Base-by-base conservation (phyloP, 1,284 basidiomycete species). In the Puccinia novopanici region DNA sequence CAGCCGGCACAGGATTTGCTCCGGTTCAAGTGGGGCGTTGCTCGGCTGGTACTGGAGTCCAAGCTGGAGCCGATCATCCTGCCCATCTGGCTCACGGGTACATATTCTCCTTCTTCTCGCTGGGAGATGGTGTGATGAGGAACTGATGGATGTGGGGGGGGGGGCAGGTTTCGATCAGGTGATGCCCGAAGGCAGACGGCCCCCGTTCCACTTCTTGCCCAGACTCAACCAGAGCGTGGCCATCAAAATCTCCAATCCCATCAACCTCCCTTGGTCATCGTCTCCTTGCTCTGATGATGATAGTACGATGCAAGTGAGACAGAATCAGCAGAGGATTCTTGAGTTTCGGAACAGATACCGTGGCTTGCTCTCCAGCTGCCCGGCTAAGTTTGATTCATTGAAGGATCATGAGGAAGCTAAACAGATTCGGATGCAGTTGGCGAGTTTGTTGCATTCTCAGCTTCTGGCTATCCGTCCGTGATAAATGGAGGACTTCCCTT, bases 11-110 rank as follows among this genome's bases (percentile, higher is more conserved):
- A 92, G 12, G 87, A 88, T 59, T 85, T 98, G 81, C 88, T 91
- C 8, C 88, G 93, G 65, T 98, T 99, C 87, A 97, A 97, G 88
- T 99, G 96, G 97, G 97, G 96, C 80, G 88, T 98, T 91, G 94
- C 85, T 86, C 92, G 92, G 37, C 81, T 77, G 52, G 63, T 68
- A 27, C 52, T 77, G 5, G 75, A 77, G 61, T 45, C 75, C 10
- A 40, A 48, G 52, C 74, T 54, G 19, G 30, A 52, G 83, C 34
- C 82, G 84, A 70, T 84, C 84, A 54, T 75, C 83, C 17, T 73
- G 67, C 48, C 59, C 74, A 59, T 75, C 34, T 45, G 22, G 48
- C 30, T 57, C 34, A 50, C 30, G 30, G 57, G 76, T 40, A 34
- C 45, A 81, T 74, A 48, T 83, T 48, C 40, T 48, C 81, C 75